Evolutionary conservation across 345 rosid species (phyloP).

Genomic region (Geranium rotundifolium): DNA sequence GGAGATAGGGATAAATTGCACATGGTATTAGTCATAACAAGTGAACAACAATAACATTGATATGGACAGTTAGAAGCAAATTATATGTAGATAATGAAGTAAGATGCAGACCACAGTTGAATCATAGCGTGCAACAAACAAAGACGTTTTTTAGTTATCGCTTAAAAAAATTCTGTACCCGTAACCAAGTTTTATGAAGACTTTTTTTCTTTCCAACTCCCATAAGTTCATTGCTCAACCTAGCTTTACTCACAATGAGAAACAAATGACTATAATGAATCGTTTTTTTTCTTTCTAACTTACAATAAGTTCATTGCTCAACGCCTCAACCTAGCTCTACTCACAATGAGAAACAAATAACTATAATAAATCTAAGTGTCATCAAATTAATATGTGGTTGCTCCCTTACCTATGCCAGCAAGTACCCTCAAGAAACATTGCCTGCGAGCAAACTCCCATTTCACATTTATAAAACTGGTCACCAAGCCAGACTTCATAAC

Average conservation of each 20-base stretch:
- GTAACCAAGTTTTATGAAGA: background rate
- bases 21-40: too few species aligned
- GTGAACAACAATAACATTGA: too few species aligned
- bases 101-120: background rate
- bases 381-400: slow-evolving; percentile 7
- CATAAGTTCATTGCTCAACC: background rate
- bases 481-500: slow-evolving; percentile 41
- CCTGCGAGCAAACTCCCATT: slow-evolving; percentile 65
- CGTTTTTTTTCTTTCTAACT: background rate
- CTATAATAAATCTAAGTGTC: background rate
- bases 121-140: background rate
- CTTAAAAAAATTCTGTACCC: too few species aligned
- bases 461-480: slow-evolving; percentile 29
- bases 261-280: background rate
- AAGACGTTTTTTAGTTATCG: too few species aligned
- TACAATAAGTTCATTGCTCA: background rate
- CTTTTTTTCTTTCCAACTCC: background rate
- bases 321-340: background rate
- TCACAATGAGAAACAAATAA: background rate
- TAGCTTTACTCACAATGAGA: background rate
- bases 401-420: slow-evolving; percentile 47
- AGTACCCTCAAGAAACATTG: slow-evolving; percentile 44
- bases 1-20: too few species aligned
- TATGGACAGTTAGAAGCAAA: too few species aligned
- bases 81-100: too few species aligned